A percentile compares a stretch with the other conserved stretches of the same genome.
Evolutionary conservation across 2,329 filamentous ascomycete species (phyloP).

Genomic region (Trichophyton schoenleinii): DNA sequence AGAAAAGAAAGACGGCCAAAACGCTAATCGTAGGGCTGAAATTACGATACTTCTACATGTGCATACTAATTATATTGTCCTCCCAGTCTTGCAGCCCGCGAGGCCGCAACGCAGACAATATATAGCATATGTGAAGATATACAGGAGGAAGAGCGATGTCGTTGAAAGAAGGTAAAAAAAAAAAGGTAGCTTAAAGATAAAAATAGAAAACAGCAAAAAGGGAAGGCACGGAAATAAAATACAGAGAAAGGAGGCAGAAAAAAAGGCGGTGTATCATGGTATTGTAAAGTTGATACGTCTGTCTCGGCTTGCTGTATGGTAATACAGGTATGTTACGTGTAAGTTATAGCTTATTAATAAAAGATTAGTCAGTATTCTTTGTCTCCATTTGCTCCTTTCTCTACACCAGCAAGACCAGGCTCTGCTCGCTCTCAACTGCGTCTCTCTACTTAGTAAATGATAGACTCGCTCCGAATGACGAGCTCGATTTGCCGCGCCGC

Average conservation of each 20-base stretch:
- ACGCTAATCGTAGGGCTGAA: conserved; percentile 5
- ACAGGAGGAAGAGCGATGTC: background rate
- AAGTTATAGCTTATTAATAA: background rate
- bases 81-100: too few species aligned
- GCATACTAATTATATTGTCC: background rate
- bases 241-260: background rate
- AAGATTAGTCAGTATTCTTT: background rate
- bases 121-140: background rate
- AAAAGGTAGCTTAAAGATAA: background rate
- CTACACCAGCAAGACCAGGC: too few species aligned
- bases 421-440: too few species aligned
- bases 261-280: conserved; percentile 1
- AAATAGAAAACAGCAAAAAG: background rate
- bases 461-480: too few species aligned
- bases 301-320: background rate
- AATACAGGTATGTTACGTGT: background rate
- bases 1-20: conserved; percentile 1
- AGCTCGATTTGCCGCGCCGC: too few species aligned
- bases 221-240: background rate
- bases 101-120: background rate
- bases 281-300: background rate
- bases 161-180: background rate
- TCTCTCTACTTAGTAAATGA: too few species aligned
- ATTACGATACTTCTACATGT: background rate
- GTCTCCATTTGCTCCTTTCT: background rate